These are phyloP conservation scores for Nitzschia sp. DNA, from an alignment of 108 stramenopile species.

Conservation along the genomic window DNA sequence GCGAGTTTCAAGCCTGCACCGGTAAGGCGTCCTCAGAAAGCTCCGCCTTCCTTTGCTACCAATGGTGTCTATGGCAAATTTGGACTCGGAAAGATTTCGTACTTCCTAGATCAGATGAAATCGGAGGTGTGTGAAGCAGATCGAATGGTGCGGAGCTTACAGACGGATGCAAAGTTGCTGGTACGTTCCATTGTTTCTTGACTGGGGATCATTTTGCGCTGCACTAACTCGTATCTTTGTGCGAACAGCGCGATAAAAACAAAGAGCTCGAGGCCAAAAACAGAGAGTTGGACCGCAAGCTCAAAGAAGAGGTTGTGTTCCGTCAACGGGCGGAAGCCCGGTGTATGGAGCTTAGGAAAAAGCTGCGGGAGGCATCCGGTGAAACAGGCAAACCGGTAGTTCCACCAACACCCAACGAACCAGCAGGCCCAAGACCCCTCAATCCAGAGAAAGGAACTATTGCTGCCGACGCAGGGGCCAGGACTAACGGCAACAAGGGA, in stretches of 20 bases:
- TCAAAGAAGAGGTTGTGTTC: conserved; percentile 57
- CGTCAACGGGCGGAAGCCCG: conserved; percentile 58
- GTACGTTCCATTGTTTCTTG: conserved; percentile 42
- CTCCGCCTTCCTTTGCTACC: conserved; percentile 20
- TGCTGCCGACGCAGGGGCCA: no score
- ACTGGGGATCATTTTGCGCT: not conserved
- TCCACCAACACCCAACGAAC: no score
- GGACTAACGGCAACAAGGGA: no score
- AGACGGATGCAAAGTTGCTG: conserved; percentile 60
- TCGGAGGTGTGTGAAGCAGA: conserved; percentile 78
- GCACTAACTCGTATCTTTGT: conserved; percentile 8
- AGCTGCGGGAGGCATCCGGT: conserved; percentile 26
- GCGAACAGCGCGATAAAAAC: conserved; percentile 65
- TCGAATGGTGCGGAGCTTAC: conserved; percentile 51
- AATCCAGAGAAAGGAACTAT: no score
- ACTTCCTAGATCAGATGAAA: conserved; percentile 74
- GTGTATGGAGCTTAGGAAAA: conserved; percentile 37
- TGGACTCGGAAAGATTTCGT: conserved; percentile 75
- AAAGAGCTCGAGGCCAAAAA: conserved; percentile 78
- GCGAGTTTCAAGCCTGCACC: not conserved
- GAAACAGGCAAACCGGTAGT: not conserved
- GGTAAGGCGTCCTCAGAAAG: conserved; percentile 11
- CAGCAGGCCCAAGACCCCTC: no score
- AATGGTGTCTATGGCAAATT: conserved; percentile 23
- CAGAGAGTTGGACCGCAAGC: conserved; percentile 56